These are phyloP conservation scores for Aspergillus persii DNA, from an alignment of 2,329 filamentous ascomycete species.

Conservation along the genomic window DNA sequence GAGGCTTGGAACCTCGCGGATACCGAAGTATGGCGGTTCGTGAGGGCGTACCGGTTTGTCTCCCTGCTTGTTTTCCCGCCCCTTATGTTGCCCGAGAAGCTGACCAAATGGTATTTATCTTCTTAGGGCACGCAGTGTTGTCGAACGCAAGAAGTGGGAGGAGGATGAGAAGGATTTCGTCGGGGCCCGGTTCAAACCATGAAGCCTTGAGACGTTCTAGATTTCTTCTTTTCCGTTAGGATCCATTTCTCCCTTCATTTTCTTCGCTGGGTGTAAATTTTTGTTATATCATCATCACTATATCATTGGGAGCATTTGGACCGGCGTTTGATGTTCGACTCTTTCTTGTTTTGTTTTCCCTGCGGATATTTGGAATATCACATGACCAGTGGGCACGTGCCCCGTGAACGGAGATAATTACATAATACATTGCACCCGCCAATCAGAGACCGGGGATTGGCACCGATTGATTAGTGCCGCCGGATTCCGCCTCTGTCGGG, in stretches of 20 bases:
- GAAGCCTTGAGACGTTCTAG: neutral
- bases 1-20: conserved; percentile 61
- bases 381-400: neutral
- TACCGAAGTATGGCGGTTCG: conserved; percentile 64
- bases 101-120: conserved; percentile 3
- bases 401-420: neutral
- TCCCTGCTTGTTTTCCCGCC: neutral
- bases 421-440: neutral
- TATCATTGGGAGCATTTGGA: neutral
- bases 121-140: conserved; percentile 51
- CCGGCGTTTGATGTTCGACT: neutral
- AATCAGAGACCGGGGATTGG: conserved; percentile 2
- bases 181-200: conserved; percentile 39
- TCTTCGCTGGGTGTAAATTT: neutral
- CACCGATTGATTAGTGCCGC: neutral
- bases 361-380: neutral
- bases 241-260: neutral
- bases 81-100: neutral
- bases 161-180: conserved; percentile 58
- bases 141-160: conserved; percentile 60
- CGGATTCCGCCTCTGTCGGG: conserved; percentile 24
- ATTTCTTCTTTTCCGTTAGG: neutral
- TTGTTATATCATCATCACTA: neutral
- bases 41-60: conserved; percentile 53
- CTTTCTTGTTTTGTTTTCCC: neutral